Evolutionary conservation across 106 monocot genomes (phyloP), one percentile per base, ranked within the genome.

Genomic region (Apostasia shenzhenica): DNA sequence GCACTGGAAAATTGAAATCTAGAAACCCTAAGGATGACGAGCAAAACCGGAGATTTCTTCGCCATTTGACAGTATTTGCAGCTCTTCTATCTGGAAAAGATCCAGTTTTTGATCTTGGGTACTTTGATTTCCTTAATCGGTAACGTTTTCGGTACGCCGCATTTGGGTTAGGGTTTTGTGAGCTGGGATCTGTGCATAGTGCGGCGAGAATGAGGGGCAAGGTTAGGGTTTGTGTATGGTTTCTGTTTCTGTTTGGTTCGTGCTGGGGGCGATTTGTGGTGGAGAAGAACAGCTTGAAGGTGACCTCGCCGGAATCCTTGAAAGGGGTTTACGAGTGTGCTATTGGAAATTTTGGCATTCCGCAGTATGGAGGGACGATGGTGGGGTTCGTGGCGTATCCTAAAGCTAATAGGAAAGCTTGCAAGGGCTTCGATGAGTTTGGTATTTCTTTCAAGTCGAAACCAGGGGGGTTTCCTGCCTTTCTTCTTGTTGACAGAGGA

Each of bases 261-360:
- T 79, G 75, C 49, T 43, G 48, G 51, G 89, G 82, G 58, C 85
- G 68, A 59, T 89, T 85, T 48, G 80, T 89, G 61, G 89, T 89
- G 61, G 89, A 89, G 85, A 89, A 89, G 82, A 89, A 89, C 67
- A 85, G 85, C 75, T 75, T 89, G 77, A 89, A 51, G 72, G 85
- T 89, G 77, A 89, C 85, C 1, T 84, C 82, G 12, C 89, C 89
- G 0, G 75, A 82, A 10, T 69, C 79, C 0, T 63, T 89, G 77
- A 89, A 80, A 48, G 82, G 57, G 11, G 70, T 75, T n/a, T 82
- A 89, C 57, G 89, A 89, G 63, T 85, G 82, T 43, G 89, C 82
- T 3, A 89, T 85, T 67, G 89, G 89, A 14, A 89, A 89, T 69
- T 89, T 89, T 64, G 89, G 89, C 3, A 54, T 89, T 8, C 89